phyloP scores from a whole-genome alignment of 78 protist genomes.

The Bigelowiella natans region DNA sequence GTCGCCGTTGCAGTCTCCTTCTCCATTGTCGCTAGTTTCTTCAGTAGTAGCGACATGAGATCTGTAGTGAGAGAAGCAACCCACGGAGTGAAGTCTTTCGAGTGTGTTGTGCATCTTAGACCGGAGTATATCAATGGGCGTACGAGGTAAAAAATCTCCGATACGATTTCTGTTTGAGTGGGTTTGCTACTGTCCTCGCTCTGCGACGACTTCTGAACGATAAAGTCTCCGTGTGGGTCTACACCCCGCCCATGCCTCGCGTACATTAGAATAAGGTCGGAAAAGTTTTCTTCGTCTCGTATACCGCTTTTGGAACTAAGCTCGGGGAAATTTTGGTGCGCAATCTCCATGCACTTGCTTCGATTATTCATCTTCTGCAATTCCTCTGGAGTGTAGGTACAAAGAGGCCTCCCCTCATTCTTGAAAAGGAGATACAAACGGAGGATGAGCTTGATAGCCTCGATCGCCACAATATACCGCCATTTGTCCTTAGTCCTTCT shows the following conservation, averaged over 20 bases:
- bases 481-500: neutral
- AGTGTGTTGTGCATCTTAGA: neutral
- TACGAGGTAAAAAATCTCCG: neutral
- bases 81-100: neutral
- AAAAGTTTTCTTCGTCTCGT: neutral
- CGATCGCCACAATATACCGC: neutral
- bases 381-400: neutral
- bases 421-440: neutral
- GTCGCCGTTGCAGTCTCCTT: no score
- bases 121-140: neutral
- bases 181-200: no score
- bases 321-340: neutral
- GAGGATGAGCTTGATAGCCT: neutral
- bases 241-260: neutral
- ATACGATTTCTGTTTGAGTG: neutral
- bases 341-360: neutral
- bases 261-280: neutral
- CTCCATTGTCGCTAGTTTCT: neutral
- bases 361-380: neutral
- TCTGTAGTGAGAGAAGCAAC: neutral
- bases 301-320: no score
- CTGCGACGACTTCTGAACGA: no score
- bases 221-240: neutral
- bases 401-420: neutral
- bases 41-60: neutral